These are phyloP conservation scores for Brettanomyces sp. DNA, from an alignment of 805 yeast species.

Conservation along the genomic window DNA sequence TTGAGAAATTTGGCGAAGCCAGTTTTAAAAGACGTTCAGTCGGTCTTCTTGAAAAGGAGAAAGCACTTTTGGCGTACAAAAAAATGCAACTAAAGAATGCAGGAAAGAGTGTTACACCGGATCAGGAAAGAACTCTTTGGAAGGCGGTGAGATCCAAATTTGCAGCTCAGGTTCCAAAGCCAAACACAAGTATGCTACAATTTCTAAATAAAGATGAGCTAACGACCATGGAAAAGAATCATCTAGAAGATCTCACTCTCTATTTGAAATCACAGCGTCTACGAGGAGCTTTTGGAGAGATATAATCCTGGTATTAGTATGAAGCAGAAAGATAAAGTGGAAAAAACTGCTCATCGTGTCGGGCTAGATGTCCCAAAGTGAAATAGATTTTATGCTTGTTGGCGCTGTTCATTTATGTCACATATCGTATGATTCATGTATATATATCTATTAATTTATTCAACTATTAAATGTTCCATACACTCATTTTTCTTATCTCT, in stretches of 20 bases:
- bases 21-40: conserved; percentile 29
- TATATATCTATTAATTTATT: background rate
- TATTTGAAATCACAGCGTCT: conserved; percentile 66
- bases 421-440: background rate
- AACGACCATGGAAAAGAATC: conserved; percentile 21
- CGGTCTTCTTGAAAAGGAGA: conserved; percentile 33
- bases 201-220: conserved; percentile 17
- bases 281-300: conserved; percentile 69
- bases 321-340: conserved; percentile 70
- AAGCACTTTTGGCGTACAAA: conserved; percentile 39
- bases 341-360: conserved; percentile 78
- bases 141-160: conserved; percentile 24
- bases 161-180: conserved; percentile 20
- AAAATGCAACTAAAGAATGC: conserved; percentile 35
- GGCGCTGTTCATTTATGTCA: too few relatives aligned
- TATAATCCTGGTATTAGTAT: conserved; percentile 79
- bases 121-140: conserved; percentile 25
- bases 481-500: too few relatives aligned
- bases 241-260: conserved; percentile 48
- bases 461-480: background rate
- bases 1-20: conserved; percentile 27
- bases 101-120: conserved; percentile 25
- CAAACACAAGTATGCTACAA: conserved; percentile 18
- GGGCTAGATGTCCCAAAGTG: conserved; percentile 65
- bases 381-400: too few relatives aligned